phyloP scores from a whole-genome alignment of 768 basidiomycete species.

The Candolleomyces efflorescens region DNA sequence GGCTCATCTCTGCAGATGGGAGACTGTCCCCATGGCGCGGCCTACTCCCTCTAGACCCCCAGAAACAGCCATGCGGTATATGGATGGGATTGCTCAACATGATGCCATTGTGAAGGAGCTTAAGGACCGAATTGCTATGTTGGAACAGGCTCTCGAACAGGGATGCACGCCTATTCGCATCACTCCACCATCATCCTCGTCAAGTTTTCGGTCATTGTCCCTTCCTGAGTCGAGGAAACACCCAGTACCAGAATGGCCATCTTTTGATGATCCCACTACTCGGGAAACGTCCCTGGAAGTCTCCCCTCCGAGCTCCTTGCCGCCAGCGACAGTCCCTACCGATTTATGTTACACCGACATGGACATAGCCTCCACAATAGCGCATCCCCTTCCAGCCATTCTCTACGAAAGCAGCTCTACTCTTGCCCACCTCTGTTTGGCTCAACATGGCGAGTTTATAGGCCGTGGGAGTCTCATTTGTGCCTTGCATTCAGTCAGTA shows the following conservation, averaged over 20 bases:
- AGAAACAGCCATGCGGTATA: slow-evolving; percentile 3
- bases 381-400: slow-evolving; percentile 22
- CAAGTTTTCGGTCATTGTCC: neutral
- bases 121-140: slow-evolving; percentile 21
- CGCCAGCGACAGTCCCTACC: neutral
- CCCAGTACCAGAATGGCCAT: neutral
- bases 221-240: neutral
- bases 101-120: slow-evolving; percentile 22
- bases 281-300: neutral
- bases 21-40: slow-evolving; percentile 37
- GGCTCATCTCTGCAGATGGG: slow-evolving; percentile 43
- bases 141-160: slow-evolving; percentile 20
- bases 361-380: neutral
- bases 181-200: neutral
- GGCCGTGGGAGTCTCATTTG: slow-evolving; percentile 44
- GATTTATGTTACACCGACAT: neutral
- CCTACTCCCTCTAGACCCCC: slow-evolving; percentile 36
- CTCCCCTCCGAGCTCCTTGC: neutral
- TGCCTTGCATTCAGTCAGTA: slow-evolving; percentile 40
- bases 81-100: slow-evolving; percentile 13
- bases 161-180: slow-evolving; percentile 1
- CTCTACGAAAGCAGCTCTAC: slow-evolving; percentile 33
- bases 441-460: slow-evolving; percentile 45
- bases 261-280: neutral
- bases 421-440: slow-evolving; percentile 40